These are phyloP conservation scores for Protostelium mycophagum DNA, from an alignment of 78 protist genomes.

Conservation along the genomic window DNA sequence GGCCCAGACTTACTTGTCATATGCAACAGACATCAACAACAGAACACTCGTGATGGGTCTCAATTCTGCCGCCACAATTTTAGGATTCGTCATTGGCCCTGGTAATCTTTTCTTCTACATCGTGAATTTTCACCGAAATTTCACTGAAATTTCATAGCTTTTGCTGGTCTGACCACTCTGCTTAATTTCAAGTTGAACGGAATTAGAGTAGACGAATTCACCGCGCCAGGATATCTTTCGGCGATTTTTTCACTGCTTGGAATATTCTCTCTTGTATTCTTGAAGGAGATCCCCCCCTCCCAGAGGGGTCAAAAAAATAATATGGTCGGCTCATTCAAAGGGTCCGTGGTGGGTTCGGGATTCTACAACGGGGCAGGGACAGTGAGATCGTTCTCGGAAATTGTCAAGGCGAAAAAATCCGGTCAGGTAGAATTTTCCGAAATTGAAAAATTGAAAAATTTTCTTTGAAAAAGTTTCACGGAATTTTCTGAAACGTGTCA, in stretches of 20 bases:
- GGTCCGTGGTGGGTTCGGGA: not conserved
- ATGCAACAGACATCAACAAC: not conserved
- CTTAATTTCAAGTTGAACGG: not conserved
- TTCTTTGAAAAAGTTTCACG: too few relatives aligned
- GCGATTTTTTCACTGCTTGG: not conserved
- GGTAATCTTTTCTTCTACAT: not conserved
- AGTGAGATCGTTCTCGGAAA: not conserved
- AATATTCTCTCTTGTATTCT: not conserved
- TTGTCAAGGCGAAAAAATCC: not conserved
- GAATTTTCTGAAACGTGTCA: too few relatives aligned
- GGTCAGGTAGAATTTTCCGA: not conserved
- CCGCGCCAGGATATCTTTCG: not conserved
- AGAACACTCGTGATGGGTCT: not conserved
- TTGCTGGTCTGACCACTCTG: not conserved
- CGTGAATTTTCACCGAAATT: too few relatives aligned
- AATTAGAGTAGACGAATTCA: not conserved
- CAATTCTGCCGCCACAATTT: not conserved
- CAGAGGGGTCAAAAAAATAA: not conserved
- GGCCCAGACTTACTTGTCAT: not conserved
- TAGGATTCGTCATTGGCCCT: not conserved
- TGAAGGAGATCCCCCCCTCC: not conserved
- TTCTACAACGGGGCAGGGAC: not conserved
- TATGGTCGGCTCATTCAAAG: not conserved
- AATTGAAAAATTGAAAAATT: not conserved
- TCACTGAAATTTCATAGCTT: not conserved